Evolutionary conservation across 148 eudicot genomes (phyloP), one percentile per base, ranked within the genome.

Genomic region (Rhododendron griersonianum): DNA sequence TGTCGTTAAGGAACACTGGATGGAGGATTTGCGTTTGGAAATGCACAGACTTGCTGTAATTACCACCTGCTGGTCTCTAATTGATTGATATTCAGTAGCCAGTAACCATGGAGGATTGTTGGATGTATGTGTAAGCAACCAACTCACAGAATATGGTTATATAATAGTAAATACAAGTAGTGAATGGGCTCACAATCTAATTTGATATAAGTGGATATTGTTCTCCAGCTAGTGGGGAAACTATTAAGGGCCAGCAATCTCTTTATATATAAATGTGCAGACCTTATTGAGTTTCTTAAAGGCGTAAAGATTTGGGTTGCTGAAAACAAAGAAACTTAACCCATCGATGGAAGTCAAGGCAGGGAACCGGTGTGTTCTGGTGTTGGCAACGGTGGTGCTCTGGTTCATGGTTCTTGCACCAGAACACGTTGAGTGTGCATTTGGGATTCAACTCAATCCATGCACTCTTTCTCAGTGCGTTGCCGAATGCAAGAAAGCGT

Each of bases 401-500:
- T 50, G 83, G 69, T 30, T 55, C 45, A 18, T 81, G 69, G 6
- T 50, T 81, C 25, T 81, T 18, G 65, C 41, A 39, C 41, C 69
- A 81, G 14, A 53, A 33, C 7, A 21, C 8, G 83, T 18, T 18
- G 69, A 53, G 67, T 51, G 69, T 33, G 83, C 83, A 53, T 55
- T 33, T 30, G 83, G 83, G 18, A 48, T 80, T 50, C 37, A n/a
- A 48, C 37, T 80, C 82, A 50, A 48, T 30, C 82, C 61, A 48
- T 80, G 69, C 45, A 53, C 83, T 33, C 83, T 51, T 16, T 55
- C 44, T 55, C 67, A 33, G 83, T 81, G 69, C 8, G 21, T 30
- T 15, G 69, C 67, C 45, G 7, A 81, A 18, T 81, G 83, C 83
- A 81, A 55, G 69, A 81, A 55, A 81, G 69, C 67, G 0, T 81